Conservation (phyloP, 441 rosid species). For the Mallotus repandus region DNA sequence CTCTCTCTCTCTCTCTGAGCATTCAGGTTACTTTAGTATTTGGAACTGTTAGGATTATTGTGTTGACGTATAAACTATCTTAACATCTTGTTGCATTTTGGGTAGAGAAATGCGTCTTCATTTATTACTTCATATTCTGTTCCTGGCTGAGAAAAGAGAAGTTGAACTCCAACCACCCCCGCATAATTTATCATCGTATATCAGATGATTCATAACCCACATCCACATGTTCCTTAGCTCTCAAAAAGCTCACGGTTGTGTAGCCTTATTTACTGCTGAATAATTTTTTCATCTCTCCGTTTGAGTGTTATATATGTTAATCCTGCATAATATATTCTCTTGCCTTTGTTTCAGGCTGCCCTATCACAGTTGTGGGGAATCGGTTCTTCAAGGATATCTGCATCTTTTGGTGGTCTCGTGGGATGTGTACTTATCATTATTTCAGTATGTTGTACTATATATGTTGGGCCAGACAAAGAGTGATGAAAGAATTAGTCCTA, state of each 20-base stretch:
- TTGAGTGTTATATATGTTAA: not conserved
- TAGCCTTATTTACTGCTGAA: not conserved
- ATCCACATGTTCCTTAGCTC: not conserved
- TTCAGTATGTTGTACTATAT: conserved; percentile 62
- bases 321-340: not conserved
- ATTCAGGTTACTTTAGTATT: not conserved
- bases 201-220: not conserved
- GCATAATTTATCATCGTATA: not conserved
- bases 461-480: conserved; percentile 71
- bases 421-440: conserved; percentile 70
- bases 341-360: conserved; percentile 46
- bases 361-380: conserved; percentile 62
- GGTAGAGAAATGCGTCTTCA: too few relatives aligned
- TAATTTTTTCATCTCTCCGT: not conserved
- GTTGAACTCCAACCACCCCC: too few relatives aligned
- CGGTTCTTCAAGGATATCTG: conserved; percentile 33
- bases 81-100: not conserved
- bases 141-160: not conserved
- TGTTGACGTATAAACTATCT: not conserved
- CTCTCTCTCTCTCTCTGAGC: not conserved
- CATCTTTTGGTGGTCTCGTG: conserved; percentile 55
- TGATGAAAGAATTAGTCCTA: not conserved
- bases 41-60: not conserved
- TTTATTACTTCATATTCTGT: too few relatives aligned
- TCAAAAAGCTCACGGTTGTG: not conserved